Conservation (phyloP, 345 rosid species). For the Ceriops tagal region DNA sequence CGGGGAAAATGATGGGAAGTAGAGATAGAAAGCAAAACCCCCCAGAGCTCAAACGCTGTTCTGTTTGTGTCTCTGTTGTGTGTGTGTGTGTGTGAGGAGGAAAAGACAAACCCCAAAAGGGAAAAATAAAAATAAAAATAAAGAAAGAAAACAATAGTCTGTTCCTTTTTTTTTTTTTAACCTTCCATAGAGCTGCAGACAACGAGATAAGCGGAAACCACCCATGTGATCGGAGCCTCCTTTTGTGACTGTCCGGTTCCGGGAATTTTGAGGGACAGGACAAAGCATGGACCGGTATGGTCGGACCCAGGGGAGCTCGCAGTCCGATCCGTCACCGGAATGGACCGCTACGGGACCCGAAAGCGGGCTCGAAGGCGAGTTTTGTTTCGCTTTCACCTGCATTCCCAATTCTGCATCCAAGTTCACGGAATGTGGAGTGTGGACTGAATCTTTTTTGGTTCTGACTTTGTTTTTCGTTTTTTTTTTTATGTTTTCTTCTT, state of each 20-base stretch:
- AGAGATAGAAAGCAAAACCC: conserved; percentile 34
- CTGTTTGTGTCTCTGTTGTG: background rate
- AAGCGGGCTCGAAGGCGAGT: conserved; percentile 65
- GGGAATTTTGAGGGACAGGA: conserved; percentile 9
- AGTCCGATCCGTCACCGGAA: conserved; percentile 67
- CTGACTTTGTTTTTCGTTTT: too few species aligned
- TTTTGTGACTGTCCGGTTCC: conserved; percentile 15
- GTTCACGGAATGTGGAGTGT: conserved; percentile 5
- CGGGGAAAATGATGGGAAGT: background rate
- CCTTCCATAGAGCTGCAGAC: background rate
- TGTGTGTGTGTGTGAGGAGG: too few species aligned
- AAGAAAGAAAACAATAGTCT: conserved; percentile 13
- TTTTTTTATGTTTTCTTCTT: background rate
- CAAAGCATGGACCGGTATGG: conserved; percentile 59
- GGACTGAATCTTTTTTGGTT: conserved; percentile 14
- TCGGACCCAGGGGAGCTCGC: conserved; percentile 47
- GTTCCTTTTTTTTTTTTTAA: background rate
- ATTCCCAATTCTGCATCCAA: background rate
- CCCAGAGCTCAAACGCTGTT: background rate
- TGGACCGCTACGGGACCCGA: conserved; percentile 61
- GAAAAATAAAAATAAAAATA: conserved; percentile 2
- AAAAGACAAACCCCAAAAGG: background rate
- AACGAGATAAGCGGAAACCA: background rate
- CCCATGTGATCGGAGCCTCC: conserved; percentile 40
- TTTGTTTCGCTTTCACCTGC: conserved; percentile 22